Evolutionary conservation across 495 filamentous ascomycete genomes (phyloP).

Genomic region (Aspergillus incahuasiensis): DNA sequence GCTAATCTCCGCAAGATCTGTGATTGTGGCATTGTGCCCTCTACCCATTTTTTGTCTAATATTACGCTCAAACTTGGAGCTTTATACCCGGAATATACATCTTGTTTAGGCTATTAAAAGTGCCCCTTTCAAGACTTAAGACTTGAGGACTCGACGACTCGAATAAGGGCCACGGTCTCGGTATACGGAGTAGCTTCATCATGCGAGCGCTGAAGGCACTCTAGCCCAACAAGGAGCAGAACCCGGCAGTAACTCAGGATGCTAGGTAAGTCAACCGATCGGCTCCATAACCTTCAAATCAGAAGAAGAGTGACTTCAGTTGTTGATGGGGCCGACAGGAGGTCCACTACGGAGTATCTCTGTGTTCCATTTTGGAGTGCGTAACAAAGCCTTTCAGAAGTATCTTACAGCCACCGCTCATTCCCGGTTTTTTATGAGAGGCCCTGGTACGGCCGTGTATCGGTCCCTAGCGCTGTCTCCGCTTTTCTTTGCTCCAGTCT

Average conservation of each 20-base stretch:
- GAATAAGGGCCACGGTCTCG: not conserved
- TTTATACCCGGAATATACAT: not conserved
- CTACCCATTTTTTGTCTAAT: not conserved
- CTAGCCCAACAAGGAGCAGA: slow-evolving; percentile 15
- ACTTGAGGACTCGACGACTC: not conserved
- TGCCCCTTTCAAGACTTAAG: not conserved
- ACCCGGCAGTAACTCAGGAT: slow-evolving; percentile 1
- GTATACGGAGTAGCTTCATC: not conserved
- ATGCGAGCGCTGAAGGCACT: not conserved
- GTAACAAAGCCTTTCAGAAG: not conserved
- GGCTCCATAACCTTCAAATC: not conserved
- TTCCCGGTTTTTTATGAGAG: not conserved
- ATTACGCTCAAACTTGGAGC: not conserved
- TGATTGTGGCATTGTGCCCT: not conserved
- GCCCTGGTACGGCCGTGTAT: not conserved
- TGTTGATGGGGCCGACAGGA: not conserved
- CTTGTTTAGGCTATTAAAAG: not conserved
- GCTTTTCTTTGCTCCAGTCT: slow-evolving; percentile 14
- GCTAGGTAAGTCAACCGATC: not conserved
- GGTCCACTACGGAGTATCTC: slow-evolving; percentile 15
- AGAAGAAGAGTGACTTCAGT: not conserved
- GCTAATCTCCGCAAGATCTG: not conserved
- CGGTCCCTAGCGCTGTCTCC: slow-evolving; percentile 23
- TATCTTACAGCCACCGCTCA: not conserved
- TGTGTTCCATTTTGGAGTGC: not conserved